These are phyloP conservation scores for Persicaria tinctoria DNA, from an alignment of 148 eudicot genomes.

Conservation along the genomic window DNA sequence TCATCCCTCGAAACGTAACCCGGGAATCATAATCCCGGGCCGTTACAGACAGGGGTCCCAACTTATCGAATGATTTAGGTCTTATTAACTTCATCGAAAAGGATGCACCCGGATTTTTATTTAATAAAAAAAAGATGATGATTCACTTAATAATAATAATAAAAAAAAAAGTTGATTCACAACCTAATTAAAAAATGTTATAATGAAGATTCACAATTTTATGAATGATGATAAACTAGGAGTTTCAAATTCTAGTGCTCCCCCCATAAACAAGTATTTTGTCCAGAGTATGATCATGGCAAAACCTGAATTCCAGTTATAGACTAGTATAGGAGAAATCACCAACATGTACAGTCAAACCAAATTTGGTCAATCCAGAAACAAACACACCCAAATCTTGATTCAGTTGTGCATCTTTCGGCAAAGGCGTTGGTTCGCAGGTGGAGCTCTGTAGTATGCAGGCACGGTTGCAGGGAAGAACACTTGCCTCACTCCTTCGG, in stretches of 20 bases:
- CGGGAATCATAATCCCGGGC: too few species aligned
- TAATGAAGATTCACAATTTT: too few species aligned
- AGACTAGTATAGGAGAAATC: neutral
- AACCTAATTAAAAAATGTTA: too few species aligned
- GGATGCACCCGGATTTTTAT: too few species aligned
- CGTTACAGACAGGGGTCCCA: too few species aligned
- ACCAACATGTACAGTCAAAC: neutral
- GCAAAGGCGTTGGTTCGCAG: neutral
- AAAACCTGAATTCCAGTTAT: neutral
- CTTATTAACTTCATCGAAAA: too few species aligned
- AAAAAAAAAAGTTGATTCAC: too few species aligned
- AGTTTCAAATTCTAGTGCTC: neutral
- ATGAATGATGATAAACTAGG: neutral
- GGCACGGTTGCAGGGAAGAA: slow-evolving; percentile 75
- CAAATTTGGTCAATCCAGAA: neutral
- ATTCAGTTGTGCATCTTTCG: neutral
- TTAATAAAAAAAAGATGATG: too few species aligned
- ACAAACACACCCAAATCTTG: slow-evolving; percentile 9
- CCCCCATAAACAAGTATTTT: neutral
- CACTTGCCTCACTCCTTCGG: slow-evolving; percentile 84
- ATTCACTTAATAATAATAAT: too few species aligned
- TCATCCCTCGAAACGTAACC: too few species aligned
- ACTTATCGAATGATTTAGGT: too few species aligned
- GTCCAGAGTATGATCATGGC: neutral
- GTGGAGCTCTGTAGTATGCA: slow-evolving; percentile 55